These are phyloP conservation scores for Naganishia liquefaciens DNA, from an alignment of 1,284 basidiomycete species.

Conservation along the genomic window DNA sequence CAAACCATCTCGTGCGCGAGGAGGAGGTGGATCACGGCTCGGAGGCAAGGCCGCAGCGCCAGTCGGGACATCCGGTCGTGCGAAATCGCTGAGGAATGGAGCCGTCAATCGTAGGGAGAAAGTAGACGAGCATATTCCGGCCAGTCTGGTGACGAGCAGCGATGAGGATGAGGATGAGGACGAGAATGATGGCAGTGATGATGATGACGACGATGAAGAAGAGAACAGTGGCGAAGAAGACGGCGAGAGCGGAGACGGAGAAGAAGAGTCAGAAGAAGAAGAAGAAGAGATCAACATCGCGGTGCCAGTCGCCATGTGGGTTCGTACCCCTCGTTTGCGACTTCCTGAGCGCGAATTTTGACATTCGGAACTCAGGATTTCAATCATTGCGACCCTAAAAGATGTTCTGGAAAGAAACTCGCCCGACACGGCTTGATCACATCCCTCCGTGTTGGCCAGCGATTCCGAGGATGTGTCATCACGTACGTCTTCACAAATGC, in stretches of 20 bases:
- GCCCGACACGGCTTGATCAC: slow-evolving; percentile 80
- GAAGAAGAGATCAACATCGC: slow-evolving; percentile 55
- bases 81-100: slow-evolving; percentile 36
- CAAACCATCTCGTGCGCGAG: slow-evolving; percentile 46
- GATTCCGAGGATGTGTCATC: slow-evolving; percentile 88
- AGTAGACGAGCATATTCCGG: slow-evolving; percentile 35
- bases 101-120: slow-evolving; percentile 28
- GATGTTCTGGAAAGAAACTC: slow-evolving; percentile 94
- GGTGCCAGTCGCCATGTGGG: slow-evolving; percentile 86
- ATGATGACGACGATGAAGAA: slow-evolving; percentile 27
- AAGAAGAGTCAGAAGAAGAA: slow-evolving; percentile 47
- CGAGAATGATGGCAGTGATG: slow-evolving; percentile 39
- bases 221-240: slow-evolving; percentile 25
- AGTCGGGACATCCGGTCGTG: slow-evolving; percentile 41
- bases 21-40: slow-evolving; percentile 36
- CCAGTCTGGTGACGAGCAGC: slow-evolving; percentile 36
- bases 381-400: slow-evolving; percentile 91
- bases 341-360: too few species aligned
- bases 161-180: slow-evolving; percentile 42
- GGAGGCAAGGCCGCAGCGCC: slow-evolving; percentile 35
- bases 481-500: slow-evolving; percentile 64
- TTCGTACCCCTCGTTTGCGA: slow-evolving; percentile 52
- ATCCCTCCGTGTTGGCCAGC: slow-evolving; percentile 77
- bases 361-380: slow-evolving; percentile 70
- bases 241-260: slow-evolving; percentile 57